These are phyloP conservation scores for Colletotrichum sp. DNA, from an alignment of 2,329 filamentous ascomycete genomes.

Conservation along the genomic window DNA sequence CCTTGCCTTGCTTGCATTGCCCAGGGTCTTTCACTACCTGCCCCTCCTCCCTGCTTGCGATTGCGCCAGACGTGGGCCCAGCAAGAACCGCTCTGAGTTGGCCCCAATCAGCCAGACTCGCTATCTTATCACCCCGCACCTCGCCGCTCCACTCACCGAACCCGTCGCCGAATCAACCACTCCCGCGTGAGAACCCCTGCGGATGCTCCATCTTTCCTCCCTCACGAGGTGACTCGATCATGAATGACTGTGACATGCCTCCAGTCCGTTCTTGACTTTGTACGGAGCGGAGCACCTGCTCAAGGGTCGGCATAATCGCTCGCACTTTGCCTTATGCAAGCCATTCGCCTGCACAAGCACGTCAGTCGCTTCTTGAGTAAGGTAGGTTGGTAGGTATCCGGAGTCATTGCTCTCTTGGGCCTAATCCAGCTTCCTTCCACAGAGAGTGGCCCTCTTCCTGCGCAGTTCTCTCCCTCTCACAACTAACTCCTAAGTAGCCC, in stretches of 20 bases:
- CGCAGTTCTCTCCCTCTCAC: neutral
- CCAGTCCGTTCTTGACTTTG: neutral
- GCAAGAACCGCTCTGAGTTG: constrained; percentile 8
- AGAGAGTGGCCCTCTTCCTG: neutral
- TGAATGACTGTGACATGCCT: neutral
- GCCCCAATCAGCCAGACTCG: constrained; percentile 11
- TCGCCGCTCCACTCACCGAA: neutral
- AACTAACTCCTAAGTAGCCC: neutral
- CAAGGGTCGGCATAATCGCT: neutral
- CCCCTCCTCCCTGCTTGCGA: neutral
- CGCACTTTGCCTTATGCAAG: neutral
- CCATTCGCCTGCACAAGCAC: neutral
- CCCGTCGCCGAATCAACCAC: constrained; percentile 18
- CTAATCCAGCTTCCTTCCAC: neutral
- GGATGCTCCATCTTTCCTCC: neutral
- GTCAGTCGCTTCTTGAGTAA: neutral
- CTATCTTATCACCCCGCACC: constrained; percentile 23
- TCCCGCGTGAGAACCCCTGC: neutral
- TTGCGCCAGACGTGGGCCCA: neutral
- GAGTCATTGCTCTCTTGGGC: neutral
- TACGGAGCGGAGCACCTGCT: neutral
- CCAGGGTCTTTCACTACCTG: neutral
- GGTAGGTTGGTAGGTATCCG: neutral
- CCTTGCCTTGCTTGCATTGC: neutral
- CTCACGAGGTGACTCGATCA: neutral